These are phyloP conservation scores for Phytophthora ramorum DNA, from an alignment of 352 stramenopile species.

Conservation along the genomic window DNA sequence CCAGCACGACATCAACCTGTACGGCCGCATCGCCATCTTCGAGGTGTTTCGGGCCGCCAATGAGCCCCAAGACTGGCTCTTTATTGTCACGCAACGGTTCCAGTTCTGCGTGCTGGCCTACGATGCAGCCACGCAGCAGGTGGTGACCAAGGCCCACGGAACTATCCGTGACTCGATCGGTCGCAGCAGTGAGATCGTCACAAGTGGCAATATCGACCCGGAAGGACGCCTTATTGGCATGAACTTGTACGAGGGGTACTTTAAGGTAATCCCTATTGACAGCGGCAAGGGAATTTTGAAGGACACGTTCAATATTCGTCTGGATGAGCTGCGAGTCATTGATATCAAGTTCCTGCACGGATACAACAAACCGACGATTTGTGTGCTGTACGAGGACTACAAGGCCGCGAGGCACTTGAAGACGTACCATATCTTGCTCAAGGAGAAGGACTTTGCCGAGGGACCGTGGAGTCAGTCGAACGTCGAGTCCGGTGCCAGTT, in stretches of 20 bases:
- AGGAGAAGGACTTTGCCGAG: constrained; percentile 91
- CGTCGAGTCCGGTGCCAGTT: constrained; percentile 86
- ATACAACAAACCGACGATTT: constrained; percentile 90
- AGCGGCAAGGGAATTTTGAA: constrained; percentile 74
- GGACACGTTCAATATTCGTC: constrained; percentile 92
- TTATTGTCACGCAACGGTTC: constrained; percentile 90
- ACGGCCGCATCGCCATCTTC: constrained; percentile 90
- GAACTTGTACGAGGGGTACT: constrained; percentile 93
- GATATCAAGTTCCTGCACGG: constrained; percentile 95
- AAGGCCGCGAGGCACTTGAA: constrained; percentile 91
- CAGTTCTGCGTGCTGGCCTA: constrained; percentile 92
- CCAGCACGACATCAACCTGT: constrained; percentile 87
- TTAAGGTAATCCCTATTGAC: constrained; percentile 92
- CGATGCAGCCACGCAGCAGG: constrained; percentile 63
- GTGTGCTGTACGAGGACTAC: constrained; percentile 93
- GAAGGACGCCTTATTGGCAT: constrained; percentile 89
- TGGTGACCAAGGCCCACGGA: constrained; percentile 89
- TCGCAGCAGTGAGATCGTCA: constrained; percentile 89
- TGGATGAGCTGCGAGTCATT: constrained; percentile 93
- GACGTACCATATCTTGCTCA: constrained; percentile 91
- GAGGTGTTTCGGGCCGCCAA: constrained; percentile 81
- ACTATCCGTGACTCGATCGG: constrained; percentile 89
- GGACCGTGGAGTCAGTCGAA: constrained; percentile 91
- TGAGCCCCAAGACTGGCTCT: constrained; percentile 87
- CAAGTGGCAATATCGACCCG: constrained; percentile 89